Percentiles rank a stretch among this genome's conserved stretches.
These are phyloP conservation scores for Hevea brasiliensis DNA, from an alignment of 345 rosid species.

Conservation along the genomic window DNA sequence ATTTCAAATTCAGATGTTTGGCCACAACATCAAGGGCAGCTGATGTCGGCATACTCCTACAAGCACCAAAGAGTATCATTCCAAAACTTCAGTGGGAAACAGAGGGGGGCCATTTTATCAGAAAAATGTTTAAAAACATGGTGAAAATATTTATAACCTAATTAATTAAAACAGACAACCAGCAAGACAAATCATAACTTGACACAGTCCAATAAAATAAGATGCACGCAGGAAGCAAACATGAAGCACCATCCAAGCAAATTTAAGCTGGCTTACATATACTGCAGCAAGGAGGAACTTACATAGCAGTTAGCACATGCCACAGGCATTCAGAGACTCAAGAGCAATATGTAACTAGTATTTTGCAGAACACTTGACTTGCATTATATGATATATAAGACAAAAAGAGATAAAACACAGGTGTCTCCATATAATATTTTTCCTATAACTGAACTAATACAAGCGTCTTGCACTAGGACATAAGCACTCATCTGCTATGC, in stretches of 20 bases:
- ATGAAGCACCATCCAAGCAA: background rate
- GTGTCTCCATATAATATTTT: no score
- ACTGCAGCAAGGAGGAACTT: background rate
- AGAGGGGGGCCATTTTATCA: background rate
- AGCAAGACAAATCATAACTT: no score
- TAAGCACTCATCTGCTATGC: no score
- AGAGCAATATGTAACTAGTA: no score
- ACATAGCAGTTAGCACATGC: background rate
- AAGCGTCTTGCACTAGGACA: no score
- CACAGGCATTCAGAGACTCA: no score
- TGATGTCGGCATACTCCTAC: constrained; percentile 99
- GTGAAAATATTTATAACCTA: background rate
- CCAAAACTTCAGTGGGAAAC: background rate
- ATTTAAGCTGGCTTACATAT: background rate
- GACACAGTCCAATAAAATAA: no score
- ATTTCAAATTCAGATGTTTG: constrained; percentile 72
- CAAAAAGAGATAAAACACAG: no score
- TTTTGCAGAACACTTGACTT: background rate
- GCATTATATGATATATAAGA: background rate
- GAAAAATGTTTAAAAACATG: background rate
- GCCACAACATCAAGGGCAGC: constrained; percentile 99
- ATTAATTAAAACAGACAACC: background rate
- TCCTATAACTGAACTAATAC: background rate
- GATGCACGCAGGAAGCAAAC: no score
- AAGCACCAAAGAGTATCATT: constrained; percentile 23